phyloP scores from a whole-genome alignment of 257 asterid species.

The Penstemon barbatus region DNA sequence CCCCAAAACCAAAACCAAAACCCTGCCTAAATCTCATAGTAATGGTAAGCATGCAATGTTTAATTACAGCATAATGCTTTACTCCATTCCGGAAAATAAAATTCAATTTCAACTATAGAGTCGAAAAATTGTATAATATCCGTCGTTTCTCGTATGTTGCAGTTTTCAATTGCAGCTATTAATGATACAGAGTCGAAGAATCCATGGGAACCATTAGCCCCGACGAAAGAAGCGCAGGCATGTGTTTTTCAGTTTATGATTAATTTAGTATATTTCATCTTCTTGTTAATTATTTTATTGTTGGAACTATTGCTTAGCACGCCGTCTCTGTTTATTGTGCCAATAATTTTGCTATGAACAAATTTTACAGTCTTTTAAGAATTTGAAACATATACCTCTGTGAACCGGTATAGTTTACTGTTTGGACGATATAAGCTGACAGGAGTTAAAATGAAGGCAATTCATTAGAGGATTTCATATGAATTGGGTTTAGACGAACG shows the following conservation, averaged over 20 bases:
- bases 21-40: conserved; percentile 41
- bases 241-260: conserved; percentile 24
- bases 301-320: background rate
- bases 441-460: background rate
- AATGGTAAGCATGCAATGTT: conserved; percentile 34
- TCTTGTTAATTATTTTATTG: conserved; percentile 10
- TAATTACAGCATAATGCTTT: conserved; percentile 6
- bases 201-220: conserved; percentile 90
- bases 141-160: conserved; percentile 32
- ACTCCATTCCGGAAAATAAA: background rate
- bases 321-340: background rate
- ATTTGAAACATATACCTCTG: background rate
- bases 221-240: conserved; percentile 98
- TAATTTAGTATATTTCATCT: conserved; percentile 3
- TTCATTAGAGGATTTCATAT: no score
- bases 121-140: background rate
- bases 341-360: background rate
- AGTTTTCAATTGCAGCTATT: conserved; percentile 93
- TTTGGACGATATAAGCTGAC: background rate
- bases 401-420: background rate
- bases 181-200: conserved; percentile 76
- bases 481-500: background rate
- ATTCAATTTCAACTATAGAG: conserved; percentile 11
- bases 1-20: conserved; percentile 11
- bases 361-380: background rate